Evolutionary conservation across 2,329 filamentous ascomycete genomes (phyloP).

Genomic region (Fusarium sulawesiense): DNA sequence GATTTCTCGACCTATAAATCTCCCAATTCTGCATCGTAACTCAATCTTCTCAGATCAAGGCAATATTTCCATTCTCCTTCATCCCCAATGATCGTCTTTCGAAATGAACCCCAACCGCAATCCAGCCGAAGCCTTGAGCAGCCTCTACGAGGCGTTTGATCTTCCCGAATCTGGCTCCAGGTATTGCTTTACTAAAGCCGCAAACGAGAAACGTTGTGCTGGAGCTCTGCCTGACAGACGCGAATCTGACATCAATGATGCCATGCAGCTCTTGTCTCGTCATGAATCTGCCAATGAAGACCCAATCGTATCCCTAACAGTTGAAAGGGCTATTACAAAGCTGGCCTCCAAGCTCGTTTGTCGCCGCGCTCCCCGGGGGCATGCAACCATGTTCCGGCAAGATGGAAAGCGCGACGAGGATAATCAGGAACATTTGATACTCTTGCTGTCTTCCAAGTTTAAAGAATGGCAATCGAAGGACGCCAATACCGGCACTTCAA

Average conservation of each 20-base stretch:
- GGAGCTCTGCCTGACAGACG: background rate
- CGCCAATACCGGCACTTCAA: background rate
- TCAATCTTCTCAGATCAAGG: background rate
- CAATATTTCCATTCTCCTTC: too few species aligned
- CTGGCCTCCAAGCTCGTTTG: too few species aligned
- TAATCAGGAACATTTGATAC: too few species aligned
- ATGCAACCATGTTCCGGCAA: too few species aligned
- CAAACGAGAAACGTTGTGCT: too few species aligned
- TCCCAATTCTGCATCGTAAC: background rate
- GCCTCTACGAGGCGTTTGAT: conserved; percentile 12
- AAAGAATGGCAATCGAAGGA: background rate
- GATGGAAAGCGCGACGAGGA: too few species aligned
- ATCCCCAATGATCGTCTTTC: background rate
- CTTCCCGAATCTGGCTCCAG: background rate
- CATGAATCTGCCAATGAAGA: background rate
- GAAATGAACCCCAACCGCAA: background rate
- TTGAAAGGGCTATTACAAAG: background rate
- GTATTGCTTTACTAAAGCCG: background rate
- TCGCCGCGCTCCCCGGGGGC: too few species aligned
- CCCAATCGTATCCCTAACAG: background rate
- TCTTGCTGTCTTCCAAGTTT: background rate
- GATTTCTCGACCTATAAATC: background rate
- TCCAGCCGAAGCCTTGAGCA: background rate
- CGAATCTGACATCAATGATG: background rate
- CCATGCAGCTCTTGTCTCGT: background rate